phyloP scores from a whole-genome alignment of 192 early-diverging fungal species.

The Backusella liffmaniae region DNA sequence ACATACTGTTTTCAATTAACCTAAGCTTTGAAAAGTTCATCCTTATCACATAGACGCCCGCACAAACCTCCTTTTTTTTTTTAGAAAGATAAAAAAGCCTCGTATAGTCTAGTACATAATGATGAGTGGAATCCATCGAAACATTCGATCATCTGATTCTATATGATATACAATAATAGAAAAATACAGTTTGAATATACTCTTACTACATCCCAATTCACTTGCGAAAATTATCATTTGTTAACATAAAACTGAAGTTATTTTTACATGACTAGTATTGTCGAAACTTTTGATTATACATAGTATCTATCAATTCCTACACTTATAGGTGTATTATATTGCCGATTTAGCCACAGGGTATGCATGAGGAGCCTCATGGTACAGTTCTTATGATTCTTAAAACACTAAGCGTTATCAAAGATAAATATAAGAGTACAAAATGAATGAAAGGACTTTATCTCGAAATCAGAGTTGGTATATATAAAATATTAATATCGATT shows the following conservation, averaged over 20 bases:
- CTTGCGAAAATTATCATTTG: no score
- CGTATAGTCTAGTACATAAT: not conserved
- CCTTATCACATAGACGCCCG: not conserved
- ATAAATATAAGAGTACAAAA: not conserved
- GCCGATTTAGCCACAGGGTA: not conserved
- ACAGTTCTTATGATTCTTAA: not conserved
- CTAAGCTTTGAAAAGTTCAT: not conserved
- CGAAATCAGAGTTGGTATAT: not conserved
- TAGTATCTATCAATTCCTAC: not conserved
- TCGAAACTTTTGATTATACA: not conserved
- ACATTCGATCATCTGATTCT: not conserved
- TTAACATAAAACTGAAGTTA: not conserved
- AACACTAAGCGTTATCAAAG: not conserved
- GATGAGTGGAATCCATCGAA: not conserved
- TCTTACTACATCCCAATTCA: no score
- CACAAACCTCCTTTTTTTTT: not conserved
- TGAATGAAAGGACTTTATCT: not conserved
- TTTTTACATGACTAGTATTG: not conserved
- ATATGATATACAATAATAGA: not conserved
- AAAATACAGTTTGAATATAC: not conserved
- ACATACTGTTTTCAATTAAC: not conserved
- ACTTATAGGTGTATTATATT: not conserved
- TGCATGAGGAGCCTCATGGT: not conserved
- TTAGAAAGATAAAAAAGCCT: not conserved
- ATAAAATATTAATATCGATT: not conserved